Evolutionary conservation across 2,329 filamentous ascomycete genomes (phyloP), one percentile per base, ranked within the genome.

Genomic region (Alternaria dauci): DNA sequence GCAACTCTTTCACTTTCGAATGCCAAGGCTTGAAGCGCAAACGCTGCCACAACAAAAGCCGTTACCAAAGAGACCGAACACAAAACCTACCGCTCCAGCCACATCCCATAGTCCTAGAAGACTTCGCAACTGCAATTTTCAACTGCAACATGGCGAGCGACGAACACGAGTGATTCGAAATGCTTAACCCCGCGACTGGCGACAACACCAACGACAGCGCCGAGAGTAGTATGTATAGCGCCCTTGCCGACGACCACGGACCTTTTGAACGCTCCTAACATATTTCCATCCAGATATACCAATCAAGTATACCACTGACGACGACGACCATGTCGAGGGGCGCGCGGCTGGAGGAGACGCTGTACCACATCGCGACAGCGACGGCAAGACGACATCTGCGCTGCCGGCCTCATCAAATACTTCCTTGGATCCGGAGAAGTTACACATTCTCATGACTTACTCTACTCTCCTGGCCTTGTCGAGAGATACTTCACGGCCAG

Each of bases 401-500:
- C n/a, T n/a, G 8, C 44, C 2, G 8, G 0, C 1, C 5, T 3
- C 18, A 47, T 34, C 4, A 6, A 47, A 8, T 28, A n/a, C 4
- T 1, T 12, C 28, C 1, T 36, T 42, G n/a, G 5, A 32, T 8
- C 8, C 34, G 14, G 43, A 56, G 25, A 12, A 8, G 5, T 4
- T 51, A 26, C 34, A 56, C 26, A n/a, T 51, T 26, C 43, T 56
- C 43, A 44, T 50, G 34, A 36, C 18, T 28, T 42, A 51, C 7
- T 47, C 38, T 0, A 16, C 43, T 3, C 36, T 56, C 0, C 14
- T 56, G 12, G 53, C 43, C n/a, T n/a, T 50, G 8, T 42, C 53
- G 3, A 44, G 42, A 25, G 43, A 56, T 6, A 1, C 44, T 4
- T 32, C 44, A 4, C 36, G 16, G 5, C 53, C 34, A 20, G 28